Percentiles rank a stretch among this genome's conserved stretches.
These are phyloP conservation scores for Massarina eburnea DNA, from an alignment of 2,329 filamentous ascomycete species.

Conservation along the genomic window DNA sequence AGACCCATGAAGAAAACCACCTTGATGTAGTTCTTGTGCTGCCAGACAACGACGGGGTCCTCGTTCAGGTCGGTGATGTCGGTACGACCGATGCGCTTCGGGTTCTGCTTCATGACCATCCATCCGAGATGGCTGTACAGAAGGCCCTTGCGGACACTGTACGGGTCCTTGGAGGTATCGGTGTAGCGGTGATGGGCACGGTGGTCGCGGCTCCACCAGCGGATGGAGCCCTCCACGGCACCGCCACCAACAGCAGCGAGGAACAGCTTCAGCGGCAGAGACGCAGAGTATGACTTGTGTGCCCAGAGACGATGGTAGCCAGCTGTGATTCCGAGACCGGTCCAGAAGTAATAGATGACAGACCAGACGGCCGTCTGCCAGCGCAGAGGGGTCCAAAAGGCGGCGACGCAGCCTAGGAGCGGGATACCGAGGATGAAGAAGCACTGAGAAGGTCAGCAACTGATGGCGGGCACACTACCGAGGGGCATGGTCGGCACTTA, in stretches of 20 bases:
- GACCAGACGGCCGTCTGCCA: conserved; percentile 74
- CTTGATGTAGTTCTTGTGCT: conserved; percentile 54
- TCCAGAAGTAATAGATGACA: conserved; percentile 81
- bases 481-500: conserved; percentile 40
- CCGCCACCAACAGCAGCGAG: conserved; percentile 52
- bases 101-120: conserved; percentile 60
- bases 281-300: conserved; percentile 52
- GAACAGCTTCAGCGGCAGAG: conserved; percentile 50
- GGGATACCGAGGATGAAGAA: conserved; percentile 79
- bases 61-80: conserved; percentile 56
- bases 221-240: conserved; percentile 53
- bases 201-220: conserved; percentile 55
- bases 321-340: conserved; percentile 64
- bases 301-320: conserved; percentile 76
- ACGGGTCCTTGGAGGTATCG: conserved; percentile 57
- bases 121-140: conserved; percentile 55
- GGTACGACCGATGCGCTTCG: conserved; percentile 54
- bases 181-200: conserved; percentile 56
- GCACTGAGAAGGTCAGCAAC: conserved; percentile 60
- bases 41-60: conserved; percentile 53
- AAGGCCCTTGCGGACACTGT: conserved; percentile 55
- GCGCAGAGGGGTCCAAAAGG: conserved; percentile 78
- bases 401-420: conserved; percentile 69
- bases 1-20: conserved; percentile 51
- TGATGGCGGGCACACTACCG: not conserved